A percentile compares a stretch with the other conserved stretches of the same genome.
Conservation (phyloP, 2,329 filamentous ascomycete genomes). For the Nemania sp. region DNA sequence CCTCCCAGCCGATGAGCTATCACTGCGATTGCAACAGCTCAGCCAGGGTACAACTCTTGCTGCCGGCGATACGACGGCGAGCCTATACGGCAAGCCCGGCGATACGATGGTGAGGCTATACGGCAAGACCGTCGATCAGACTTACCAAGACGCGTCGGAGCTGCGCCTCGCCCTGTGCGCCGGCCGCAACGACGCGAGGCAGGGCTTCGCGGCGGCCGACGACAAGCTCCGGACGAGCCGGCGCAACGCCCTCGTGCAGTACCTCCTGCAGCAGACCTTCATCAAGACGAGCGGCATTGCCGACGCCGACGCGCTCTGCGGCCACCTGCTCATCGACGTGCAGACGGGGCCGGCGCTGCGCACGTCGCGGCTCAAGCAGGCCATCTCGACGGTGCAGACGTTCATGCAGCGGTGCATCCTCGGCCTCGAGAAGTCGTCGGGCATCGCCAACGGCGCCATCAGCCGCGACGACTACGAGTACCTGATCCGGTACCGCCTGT, state of each 20-base stretch:
- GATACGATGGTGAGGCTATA: too few relatives aligned
- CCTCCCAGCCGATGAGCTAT: too few relatives aligned
- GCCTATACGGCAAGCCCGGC: too few relatives aligned
- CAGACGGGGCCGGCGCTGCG: background rate
- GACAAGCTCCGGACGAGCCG: background rate
- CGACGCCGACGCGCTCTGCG: background rate
- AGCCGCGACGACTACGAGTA: slow-evolving; percentile 3
- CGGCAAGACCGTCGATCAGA: background rate
- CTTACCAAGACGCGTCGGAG: background rate
- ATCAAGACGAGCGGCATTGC: background rate
- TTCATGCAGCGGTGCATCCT: slow-evolving; percentile 4
- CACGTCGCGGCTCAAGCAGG: slow-evolving; percentile 1
- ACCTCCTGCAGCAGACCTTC: background rate
- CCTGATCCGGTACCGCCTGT: background rate
- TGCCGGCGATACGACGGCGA: too few relatives aligned
- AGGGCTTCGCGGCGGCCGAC: background rate
- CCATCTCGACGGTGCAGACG: slow-evolving; percentile 2
- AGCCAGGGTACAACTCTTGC: too few relatives aligned
- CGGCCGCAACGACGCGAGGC: background rate
- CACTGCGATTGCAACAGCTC: too few relatives aligned
- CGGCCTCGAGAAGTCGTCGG: background rate
- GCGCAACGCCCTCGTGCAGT: background rate
- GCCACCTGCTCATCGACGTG: background rate
- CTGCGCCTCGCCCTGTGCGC: background rate
- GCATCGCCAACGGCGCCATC: background rate